Conservation (phyloP, 768 basidiomycete genomes). For the Suillus tomentosus region DNA sequence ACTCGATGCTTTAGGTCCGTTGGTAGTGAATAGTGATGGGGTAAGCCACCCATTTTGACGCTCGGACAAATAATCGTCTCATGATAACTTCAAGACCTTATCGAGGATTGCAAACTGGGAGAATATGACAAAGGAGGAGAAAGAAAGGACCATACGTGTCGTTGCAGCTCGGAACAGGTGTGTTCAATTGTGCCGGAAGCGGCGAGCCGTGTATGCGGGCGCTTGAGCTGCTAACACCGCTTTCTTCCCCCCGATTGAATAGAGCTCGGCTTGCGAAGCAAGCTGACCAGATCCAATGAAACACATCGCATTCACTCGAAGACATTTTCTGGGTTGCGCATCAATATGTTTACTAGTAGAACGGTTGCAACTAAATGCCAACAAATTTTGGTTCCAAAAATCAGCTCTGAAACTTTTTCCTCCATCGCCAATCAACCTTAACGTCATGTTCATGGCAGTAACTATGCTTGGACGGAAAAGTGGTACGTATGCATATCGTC, state of each 20-base stretch:
- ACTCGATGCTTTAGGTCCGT: conserved; percentile 62
- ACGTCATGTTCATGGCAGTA: not conserved
- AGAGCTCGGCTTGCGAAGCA: conserved; percentile 2
- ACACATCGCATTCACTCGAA: not conserved
- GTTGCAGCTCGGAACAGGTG: conserved; percentile 55
- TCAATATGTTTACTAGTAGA: not conserved
- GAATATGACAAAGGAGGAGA: conserved; percentile 56
- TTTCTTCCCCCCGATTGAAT: not conserved
- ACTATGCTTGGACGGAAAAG: not conserved
- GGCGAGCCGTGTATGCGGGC: not conserved
- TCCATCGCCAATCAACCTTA: not conserved
- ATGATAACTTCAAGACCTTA: conserved; percentile 46
- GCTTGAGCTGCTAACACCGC: not conserved
- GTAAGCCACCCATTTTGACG: conserved; percentile 36
- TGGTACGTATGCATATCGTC: not conserved
- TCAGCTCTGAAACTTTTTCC: not conserved
- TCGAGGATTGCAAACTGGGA: conserved; percentile 70
- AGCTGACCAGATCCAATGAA: conserved; percentile 2
- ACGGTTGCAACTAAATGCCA: not conserved
- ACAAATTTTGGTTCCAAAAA: not conserved
- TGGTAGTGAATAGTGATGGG: conserved; percentile 70
- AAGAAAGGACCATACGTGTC: conserved; percentile 56
- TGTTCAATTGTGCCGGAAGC: conserved; percentile 15
- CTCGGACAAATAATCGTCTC: not conserved
- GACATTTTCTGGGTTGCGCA: not conserved